phyloP scores from a whole-genome alignment of 2,329 filamentous ascomycete species.

The Mariannaea sp. region DNA sequence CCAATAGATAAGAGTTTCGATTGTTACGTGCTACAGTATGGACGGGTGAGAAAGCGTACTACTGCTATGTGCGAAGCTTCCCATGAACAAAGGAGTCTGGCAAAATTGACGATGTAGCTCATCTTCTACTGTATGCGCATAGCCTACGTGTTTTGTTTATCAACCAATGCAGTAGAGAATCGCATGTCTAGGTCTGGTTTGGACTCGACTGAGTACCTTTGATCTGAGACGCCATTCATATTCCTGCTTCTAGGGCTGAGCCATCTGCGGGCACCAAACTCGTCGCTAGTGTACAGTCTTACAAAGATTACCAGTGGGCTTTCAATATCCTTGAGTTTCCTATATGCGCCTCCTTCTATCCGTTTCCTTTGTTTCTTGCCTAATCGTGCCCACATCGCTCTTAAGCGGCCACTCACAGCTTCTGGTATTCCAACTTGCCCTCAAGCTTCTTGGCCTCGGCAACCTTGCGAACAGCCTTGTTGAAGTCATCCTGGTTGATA shows the following conservation, averaged over 20 bases:
- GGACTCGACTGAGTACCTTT: slow-evolving; percentile 11
- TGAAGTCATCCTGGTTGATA: slow-evolving; percentile 98
- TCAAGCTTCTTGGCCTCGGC: slow-evolving; percentile 98
- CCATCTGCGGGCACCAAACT: slow-evolving; percentile 28
- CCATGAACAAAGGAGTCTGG: too few species aligned
- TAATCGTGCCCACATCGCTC: slow-evolving; percentile 10
- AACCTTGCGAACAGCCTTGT: slow-evolving; percentile 97
- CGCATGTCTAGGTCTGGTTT: slow-evolving; percentile 8
- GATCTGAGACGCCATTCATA: slow-evolving; percentile 33
- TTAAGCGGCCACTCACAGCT: slow-evolving; percentile 63
- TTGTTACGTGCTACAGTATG: too few species aligned
- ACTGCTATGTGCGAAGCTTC: too few species aligned
- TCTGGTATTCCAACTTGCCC: slow-evolving; percentile 97
- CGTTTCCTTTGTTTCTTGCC: slow-evolving; percentile 10
- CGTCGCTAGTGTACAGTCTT: slow-evolving; percentile 40
- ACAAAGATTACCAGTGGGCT: slow-evolving; percentile 30
- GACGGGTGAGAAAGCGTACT: too few species aligned
- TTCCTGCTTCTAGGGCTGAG: slow-evolving; percentile 35
- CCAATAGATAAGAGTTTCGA: too few species aligned
- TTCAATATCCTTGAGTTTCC: slow-evolving; percentile 23
- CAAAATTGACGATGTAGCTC: too few species aligned
- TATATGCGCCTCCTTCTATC: slow-evolving; percentile 21
- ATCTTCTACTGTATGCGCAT: too few species aligned
- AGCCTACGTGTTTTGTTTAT: too few species aligned
- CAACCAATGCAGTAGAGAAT: too few species aligned